phyloP scores from a whole-genome alignment of 768 basidiomycete genomes.

The Butyriboletus loyo region DNA sequence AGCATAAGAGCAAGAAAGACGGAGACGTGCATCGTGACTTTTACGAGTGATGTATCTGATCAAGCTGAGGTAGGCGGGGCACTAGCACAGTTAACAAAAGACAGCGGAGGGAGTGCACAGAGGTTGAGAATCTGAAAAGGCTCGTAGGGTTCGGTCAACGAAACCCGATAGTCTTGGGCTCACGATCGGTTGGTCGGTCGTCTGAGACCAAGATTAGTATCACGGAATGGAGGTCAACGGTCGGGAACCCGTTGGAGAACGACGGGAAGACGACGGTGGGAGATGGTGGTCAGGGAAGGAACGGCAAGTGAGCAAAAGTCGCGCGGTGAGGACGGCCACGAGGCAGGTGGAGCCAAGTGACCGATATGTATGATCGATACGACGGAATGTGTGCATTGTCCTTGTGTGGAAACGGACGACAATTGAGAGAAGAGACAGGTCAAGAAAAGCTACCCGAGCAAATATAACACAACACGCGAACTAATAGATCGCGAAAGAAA shows the following conservation, averaged over 20 bases:
- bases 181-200: slow-evolving; percentile 9
- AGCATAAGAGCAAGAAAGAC: slow-evolving; percentile 32
- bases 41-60: slow-evolving; percentile 1
- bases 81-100: background rate
- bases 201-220: slow-evolving; percentile 12
- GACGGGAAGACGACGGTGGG: background rate
- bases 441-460: slow-evolving; percentile 4
- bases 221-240: background rate
- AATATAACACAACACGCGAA: slow-evolving; percentile 8
- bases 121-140: slow-evolving; percentile 17
- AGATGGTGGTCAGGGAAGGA: slow-evolving; percentile 1
- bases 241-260: background rate
- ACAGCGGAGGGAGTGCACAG: background rate
- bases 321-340: slow-evolving; percentile 17
- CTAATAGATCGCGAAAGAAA: too few species aligned
- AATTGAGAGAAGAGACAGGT: background rate
- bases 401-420: background rate
- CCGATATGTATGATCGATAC: slow-evolving; percentile 1
- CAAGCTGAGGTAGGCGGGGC: background rate
- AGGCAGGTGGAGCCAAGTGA: slow-evolving; percentile 8
- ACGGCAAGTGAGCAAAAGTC: slow-evolving; percentile 1
- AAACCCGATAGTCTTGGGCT: slow-evolving; percentile 14
- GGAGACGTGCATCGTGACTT: slow-evolving; percentile 24
- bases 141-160: slow-evolving; percentile 24
- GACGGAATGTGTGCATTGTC: background rate